Evolutionary conservation across 768 basidiomycete genomes (phyloP), one percentile per base, ranked within the genome.

Genomic region (Rhodotorula sphaerocarpa): DNA sequence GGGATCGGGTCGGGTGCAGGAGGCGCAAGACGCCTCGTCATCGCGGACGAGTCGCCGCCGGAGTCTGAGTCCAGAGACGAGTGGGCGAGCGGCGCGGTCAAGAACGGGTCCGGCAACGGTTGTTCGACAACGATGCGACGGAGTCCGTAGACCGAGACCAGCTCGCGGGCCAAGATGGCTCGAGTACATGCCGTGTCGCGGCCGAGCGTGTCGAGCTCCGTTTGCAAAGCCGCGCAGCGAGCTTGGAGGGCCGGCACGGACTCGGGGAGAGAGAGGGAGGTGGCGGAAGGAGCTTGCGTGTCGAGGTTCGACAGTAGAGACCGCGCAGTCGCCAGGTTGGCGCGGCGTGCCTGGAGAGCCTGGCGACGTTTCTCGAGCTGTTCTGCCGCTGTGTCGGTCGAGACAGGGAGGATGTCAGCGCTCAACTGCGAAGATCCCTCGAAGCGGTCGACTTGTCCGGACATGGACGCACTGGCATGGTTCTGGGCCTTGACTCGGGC

Each of bases 301-400:
- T 57, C 5, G 15, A 67, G 57, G 7, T 44, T 28, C 5, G 50
- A 11, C 46, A 63, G 66, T 41, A 67, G 61, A 1, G 61, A 60
- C 7, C 55, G 57, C 0, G 66, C 66, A 15, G 36, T 63, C 33
- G 41, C 34, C 27, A 67, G 61, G 43, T 67, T 67, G 12, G 58
- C 41, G 5, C 50, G 47, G 2, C 66, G 57, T 0, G 51, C 10
- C 10, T 48, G 36, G 41, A 67, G 54, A 6, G 39, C 50, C 0
- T 43, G 43, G n/a, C 54, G 41, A 0, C 61, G 57, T 5, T 20
- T 14, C 0, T 23, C 20, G 16, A 63, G 28, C 20, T 33, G 41
- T 1, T 21, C 9, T 4, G n/a, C 44, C 6, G 36, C 50, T 50
- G 43, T 21, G 47, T 36, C 9, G 3, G 30, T 7, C n/a, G 10